These are phyloP conservation scores for Aspergillus sclerotiicarbonarius DNA, from an alignment of 495 filamentous ascomycete species.

Conservation along the genomic window DNA sequence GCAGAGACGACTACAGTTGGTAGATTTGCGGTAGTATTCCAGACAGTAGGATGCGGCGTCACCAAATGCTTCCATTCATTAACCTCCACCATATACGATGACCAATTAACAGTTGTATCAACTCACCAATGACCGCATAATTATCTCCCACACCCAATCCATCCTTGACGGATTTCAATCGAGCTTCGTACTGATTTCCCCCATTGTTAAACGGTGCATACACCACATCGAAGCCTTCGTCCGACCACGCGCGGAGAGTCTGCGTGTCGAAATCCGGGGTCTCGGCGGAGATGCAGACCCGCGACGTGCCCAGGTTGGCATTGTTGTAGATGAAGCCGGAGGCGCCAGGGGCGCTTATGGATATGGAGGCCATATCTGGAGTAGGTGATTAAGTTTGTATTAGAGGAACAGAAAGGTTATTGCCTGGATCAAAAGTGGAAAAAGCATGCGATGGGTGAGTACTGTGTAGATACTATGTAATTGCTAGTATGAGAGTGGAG, in stretches of 20 bases:
- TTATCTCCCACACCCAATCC: slow-evolving; percentile 47
- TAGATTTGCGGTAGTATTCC: slow-evolving; percentile 51
- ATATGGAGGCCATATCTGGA: slow-evolving; percentile 34
- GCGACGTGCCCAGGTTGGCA: slow-evolving; percentile 43
- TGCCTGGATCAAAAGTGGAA: background rate
- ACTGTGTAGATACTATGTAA: background rate
- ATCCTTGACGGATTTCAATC: slow-evolving; percentile 45
- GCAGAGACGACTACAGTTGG: slow-evolving; percentile 39
- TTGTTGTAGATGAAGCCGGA: slow-evolving; percentile 42
- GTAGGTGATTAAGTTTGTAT: background rate
- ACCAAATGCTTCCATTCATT: slow-evolving; percentile 47
- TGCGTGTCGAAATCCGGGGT: slow-evolving; percentile 57
- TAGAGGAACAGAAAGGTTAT: background rate
- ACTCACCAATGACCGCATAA: slow-evolving; percentile 49
- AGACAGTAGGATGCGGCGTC: slow-evolving; percentile 58
- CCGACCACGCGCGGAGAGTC: slow-evolving; percentile 57
- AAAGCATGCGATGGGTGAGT: background rate
- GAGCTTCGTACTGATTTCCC: slow-evolving; percentile 51
- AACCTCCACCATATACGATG: background rate
- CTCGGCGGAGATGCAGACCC: slow-evolving; percentile 64
- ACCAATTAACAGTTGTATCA: background rate
- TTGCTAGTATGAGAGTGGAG: background rate
- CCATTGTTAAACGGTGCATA: slow-evolving; percentile 57
- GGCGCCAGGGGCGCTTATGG: slow-evolving; percentile 38
- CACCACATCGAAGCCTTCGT: slow-evolving; percentile 64